phyloP scores from a whole-genome alignment of 768 basidiomycete species.

The Arthromyces matolae region DNA sequence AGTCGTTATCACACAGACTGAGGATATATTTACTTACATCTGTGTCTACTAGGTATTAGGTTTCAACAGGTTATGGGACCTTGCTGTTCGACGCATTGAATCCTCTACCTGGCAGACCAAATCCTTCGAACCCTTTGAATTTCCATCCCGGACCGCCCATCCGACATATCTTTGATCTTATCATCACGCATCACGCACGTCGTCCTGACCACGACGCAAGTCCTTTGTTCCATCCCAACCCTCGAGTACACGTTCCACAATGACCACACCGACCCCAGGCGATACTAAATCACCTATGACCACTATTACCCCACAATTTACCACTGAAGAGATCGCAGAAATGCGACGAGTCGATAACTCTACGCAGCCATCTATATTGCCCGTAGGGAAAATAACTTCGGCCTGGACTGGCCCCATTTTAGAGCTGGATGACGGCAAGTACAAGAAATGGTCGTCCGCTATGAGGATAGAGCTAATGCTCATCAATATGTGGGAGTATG shows the following conservation, averaged over 20 bases:
- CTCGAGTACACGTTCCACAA: background rate
- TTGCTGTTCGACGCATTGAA: background rate
- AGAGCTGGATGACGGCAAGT: background rate
- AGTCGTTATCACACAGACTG: background rate
- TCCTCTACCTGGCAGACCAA: background rate
- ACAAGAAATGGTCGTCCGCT: background rate
- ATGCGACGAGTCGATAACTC: background rate
- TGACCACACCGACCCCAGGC: too few relatives aligned
- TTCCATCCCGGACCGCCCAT: background rate
- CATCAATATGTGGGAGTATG: background rate
- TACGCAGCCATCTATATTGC: background rate
- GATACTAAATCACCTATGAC: too few relatives aligned
- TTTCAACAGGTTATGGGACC: background rate
- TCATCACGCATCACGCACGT: background rate
- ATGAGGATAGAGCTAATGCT: background rate
- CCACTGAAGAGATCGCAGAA: background rate
- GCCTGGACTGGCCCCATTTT: background rate
- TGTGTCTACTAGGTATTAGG: background rate
- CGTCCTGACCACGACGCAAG: background rate
- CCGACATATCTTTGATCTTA: background rate
- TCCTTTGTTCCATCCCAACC: background rate
- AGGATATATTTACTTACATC: background rate
- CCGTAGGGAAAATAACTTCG: background rate
- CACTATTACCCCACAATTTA: too few relatives aligned
- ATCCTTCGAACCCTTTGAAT: too few relatives aligned